Evolutionary conservation across 164 flowering plant genomes (phyloP), one percentile per base, ranked within the genome.

Genomic region (Tinospora cordifolia): DNA sequence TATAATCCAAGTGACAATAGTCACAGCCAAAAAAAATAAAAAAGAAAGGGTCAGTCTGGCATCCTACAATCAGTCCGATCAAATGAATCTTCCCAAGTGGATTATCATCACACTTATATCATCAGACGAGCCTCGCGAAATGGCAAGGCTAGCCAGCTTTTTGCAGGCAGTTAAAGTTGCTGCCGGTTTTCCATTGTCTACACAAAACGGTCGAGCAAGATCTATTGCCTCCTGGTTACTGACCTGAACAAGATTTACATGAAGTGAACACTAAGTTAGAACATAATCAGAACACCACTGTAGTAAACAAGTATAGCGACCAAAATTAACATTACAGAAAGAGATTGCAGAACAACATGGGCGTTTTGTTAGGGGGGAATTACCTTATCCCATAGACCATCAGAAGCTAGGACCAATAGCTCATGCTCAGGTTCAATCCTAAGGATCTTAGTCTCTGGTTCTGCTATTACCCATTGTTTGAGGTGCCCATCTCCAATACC

Each of bases 331-430:
- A n/a, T n/a, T n/a, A n/a, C n/a, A n/a, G n/a, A n/a, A n/a, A n/a
- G n/a, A n/a, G n/a, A n/a, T n/a, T n/a, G n/a, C n/a, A n/a, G n/a
- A n/a, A n/a, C n/a, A n/a, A n/a, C n/a, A n/a, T n/a, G n/a, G n/a
- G n/a, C n/a, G n/a, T n/a, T 21, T 12, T 19, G 22, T 4, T 30
- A 19, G 1, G 22, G 17, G 13, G 41, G 14, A 70, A 62, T 78
- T 82, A 92, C 98, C 93, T 87, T 89, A 68, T 91, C 92, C 98
- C 98, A 93, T 46, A 93, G 76, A 10, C 98, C 97, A 77, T 93
- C 98, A 1, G 98, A 93, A 15, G 90, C 98, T 58, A 93, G 78
- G 75, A 93, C 83, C 69, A 93, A 72, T 79, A 93, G 88, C 83
- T 93, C 93, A 70, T 79, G 81, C 0, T 86, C 85, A 0, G 83